These are phyloP conservation scores for Margaritispora aquatica DNA, from an alignment of 495 filamentous ascomycete genomes.

Conservation along the genomic window DNA sequence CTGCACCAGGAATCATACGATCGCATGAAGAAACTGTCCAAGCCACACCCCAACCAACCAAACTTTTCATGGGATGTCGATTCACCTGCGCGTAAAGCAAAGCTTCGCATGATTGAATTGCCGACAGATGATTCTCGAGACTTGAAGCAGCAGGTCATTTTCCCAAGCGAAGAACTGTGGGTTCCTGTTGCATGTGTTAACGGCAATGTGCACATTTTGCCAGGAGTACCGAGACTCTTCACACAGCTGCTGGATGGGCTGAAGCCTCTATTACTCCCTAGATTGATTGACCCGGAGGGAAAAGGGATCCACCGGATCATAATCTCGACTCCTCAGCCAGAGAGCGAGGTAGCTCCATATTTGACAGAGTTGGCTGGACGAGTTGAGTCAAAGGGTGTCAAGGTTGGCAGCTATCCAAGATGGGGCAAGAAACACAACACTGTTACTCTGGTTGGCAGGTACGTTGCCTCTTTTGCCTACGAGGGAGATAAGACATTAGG, in stretches of 20 bases:
- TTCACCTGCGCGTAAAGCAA: slow-evolving; percentile 69
- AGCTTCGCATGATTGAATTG: slow-evolving; percentile 82
- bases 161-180: slow-evolving; percentile 78
- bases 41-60: slow-evolving; percentile 60
- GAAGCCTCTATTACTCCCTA: slow-evolving; percentile 59
- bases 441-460: slow-evolving; percentile 80
- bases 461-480: slow-evolving; percentile 1
- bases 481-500: background rate
- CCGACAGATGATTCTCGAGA: slow-evolving; percentile 62
- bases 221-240: slow-evolving; percentile 84
- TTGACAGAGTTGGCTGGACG: slow-evolving; percentile 69
- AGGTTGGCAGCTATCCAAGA: slow-evolving; percentile 93
- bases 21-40: slow-evolving; percentile 77
- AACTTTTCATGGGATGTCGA: slow-evolving; percentile 83
- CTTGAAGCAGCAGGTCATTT: slow-evolving; percentile 60
- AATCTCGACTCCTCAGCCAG: slow-evolving; percentile 78
- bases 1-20: slow-evolving; percentile 69
- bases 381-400: slow-evolving; percentile 68
- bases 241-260: slow-evolving; percentile 68
- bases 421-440: slow-evolving; percentile 88
- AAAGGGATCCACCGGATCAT: slow-evolving; percentile 70
- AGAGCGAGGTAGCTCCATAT: slow-evolving; percentile 78
- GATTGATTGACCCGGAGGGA: slow-evolving; percentile 70
- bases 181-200: slow-evolving; percentile 84
- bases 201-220: slow-evolving; percentile 88